Conservation (phyloP, 31 red algal species). For the Asparagopsis taxiformis region DNA sequence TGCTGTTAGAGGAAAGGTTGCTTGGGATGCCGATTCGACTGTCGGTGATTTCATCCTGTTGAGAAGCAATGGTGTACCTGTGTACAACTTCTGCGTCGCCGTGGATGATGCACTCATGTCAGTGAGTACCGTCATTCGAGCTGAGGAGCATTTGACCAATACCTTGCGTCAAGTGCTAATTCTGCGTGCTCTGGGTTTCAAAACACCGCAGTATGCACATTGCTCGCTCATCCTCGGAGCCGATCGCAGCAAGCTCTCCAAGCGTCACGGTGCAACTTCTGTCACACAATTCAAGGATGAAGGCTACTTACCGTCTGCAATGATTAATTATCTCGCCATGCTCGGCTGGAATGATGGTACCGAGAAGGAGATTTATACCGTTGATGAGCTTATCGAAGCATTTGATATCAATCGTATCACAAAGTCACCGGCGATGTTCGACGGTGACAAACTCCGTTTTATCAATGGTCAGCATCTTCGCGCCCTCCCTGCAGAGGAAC, state of each 20-base stretch:
- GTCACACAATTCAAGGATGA: slow-evolving; percentile 80
- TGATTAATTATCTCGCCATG: slow-evolving; percentile 93
- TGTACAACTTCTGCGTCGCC: slow-evolving; percentile 99
- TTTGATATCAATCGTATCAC: slow-evolving; percentile 90
- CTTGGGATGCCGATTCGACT: slow-evolving; percentile 91
- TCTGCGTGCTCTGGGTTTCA: slow-evolving; percentile 76
- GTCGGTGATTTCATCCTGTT: slow-evolving; percentile 94
- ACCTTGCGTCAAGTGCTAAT: slow-evolving; percentile 93
- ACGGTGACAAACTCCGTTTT: slow-evolving; percentile 89
- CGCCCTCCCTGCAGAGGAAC: slow-evolving; percentile 53
- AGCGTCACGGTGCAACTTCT: slow-evolving; percentile 93
- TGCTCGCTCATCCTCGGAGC: slow-evolving; percentile 87
- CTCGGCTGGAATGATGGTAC: slow-evolving; percentile 98
- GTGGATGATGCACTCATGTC: slow-evolving; percentile 98
- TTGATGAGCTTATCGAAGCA: slow-evolving; percentile 77
- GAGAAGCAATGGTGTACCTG: slow-evolving; percentile 83
- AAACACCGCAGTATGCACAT: slow-evolving; percentile 87
- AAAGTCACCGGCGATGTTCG: slow-evolving; percentile 94
- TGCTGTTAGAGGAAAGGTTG: slow-evolving; percentile 85
- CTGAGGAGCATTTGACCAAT: slow-evolving; percentile 97
- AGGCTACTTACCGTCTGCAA: slow-evolving; percentile 94
- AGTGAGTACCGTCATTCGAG: slow-evolving; percentile 91
- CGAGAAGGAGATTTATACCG: slow-evolving; percentile 91
- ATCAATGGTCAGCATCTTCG: slow-evolving; percentile 95
- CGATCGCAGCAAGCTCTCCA: slow-evolving; percentile 90